phyloP scores from a whole-genome alignment of 306 rosid species.

The Trichosanthes truncata region DNA sequence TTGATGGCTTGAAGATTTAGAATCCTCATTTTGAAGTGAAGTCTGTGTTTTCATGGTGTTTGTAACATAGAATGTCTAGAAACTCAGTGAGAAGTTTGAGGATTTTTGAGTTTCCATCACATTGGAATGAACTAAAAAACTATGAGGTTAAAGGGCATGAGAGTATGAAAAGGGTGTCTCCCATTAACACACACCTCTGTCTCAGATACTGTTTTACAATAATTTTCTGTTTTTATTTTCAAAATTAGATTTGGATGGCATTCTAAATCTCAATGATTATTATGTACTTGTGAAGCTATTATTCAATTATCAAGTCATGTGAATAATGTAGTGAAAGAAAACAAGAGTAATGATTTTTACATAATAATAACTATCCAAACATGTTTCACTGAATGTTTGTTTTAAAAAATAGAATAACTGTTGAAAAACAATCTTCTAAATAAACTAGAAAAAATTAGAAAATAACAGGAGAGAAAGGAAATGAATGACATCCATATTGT shows the following conservation, averaged over 20 bases:
- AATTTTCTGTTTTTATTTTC: neutral
- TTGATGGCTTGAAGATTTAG: conserved; percentile 41
- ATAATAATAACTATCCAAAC: neutral
- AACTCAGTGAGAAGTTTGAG: neutral
- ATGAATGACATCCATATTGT: no score
- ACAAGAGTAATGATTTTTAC: no score
- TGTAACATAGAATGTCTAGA: neutral
- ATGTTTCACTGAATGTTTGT: neutral
- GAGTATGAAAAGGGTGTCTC: neutral
- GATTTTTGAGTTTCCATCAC: neutral
- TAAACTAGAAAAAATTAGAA: neutral
- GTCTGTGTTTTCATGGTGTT: neutral
- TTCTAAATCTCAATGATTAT: neutral
- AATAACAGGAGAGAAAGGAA: no score
- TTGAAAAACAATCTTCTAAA: neutral
- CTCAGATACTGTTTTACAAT: neutral
- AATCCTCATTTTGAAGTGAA: neutral
- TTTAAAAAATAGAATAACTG: neutral
- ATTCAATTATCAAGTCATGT: neutral
- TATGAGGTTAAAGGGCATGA: no score
- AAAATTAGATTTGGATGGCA: neutral
- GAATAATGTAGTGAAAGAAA: neutral
- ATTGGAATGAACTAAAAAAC: neutral
- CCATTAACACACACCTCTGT: neutral
- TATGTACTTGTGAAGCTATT: neutral